Conservation (phyloP, 306 rosid species). For the Pyrus pyrifolia region DNA sequence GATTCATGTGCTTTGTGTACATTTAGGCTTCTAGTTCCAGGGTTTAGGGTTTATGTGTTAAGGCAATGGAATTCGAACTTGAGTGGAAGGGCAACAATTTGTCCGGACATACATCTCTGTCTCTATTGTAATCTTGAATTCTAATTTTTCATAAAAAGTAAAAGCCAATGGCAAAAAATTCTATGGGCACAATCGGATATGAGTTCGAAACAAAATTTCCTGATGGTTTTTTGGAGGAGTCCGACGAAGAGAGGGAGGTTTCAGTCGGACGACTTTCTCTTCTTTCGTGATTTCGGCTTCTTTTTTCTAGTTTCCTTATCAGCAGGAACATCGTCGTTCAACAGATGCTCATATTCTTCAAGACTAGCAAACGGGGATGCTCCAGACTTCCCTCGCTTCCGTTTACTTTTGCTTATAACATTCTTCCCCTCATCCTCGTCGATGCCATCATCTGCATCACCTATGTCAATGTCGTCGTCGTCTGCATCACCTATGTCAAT, state of each 20-base stretch:
- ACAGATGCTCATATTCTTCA: constrained; percentile 76
- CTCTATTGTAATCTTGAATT: no score
- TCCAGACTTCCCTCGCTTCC: constrained; percentile 38
- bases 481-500: no score
- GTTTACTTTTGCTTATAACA: constrained; percentile 37
- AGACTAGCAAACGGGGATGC: constrained; percentile 78
- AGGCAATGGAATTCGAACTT: no score
- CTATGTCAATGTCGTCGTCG: neutral
- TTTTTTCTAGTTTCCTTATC: constrained; percentile 26
- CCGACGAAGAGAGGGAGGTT: neutral
- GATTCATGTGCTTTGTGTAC: neutral
- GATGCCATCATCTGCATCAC: neutral
- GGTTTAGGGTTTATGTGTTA: neutral
- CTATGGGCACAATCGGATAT: neutral
- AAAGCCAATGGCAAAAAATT: no score
- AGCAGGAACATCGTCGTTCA: constrained; percentile 24
- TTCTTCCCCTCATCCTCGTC: constrained; percentile 23
- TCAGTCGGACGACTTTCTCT: constrained; percentile 19
- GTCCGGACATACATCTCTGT: no score
- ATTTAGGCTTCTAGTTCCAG: neutral
- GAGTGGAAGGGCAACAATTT: no score
- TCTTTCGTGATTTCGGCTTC: constrained; percentile 31
- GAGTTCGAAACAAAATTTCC: neutral
- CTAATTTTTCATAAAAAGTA: no score
- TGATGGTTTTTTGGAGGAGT: neutral